Evolutionary conservation across 2,329 filamentous ascomycete species (phyloP).

Genomic region (Aureobasidium sp.): DNA sequence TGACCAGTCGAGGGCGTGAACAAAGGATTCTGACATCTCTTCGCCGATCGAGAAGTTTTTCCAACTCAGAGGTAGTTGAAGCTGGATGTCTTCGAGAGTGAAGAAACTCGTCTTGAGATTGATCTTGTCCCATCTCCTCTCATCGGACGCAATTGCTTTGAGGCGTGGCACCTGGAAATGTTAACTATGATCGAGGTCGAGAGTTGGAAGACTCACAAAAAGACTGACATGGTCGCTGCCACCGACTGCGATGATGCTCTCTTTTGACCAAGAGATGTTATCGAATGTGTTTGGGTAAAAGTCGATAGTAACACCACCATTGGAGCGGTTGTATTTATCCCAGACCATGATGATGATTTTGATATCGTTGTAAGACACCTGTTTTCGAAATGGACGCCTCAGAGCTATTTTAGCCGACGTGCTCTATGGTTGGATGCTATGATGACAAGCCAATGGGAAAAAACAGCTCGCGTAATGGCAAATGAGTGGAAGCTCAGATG

Average conservation of each 20-base stretch:
- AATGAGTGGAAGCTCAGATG: not conserved
- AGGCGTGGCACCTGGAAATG: conserved; percentile 19
- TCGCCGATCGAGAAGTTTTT: conserved; percentile 50
- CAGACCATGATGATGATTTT: conserved; percentile 1
- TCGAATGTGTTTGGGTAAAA: conserved; percentile 47
- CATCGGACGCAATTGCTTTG: conserved; percentile 24
- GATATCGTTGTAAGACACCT: not conserved
- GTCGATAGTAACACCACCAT: conserved; percentile 6
- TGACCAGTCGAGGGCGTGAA: conserved; percentile 50
- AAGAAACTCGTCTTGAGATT: conserved; percentile 47
- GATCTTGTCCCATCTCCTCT: conserved; percentile 30
- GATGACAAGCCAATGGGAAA: not conserved
- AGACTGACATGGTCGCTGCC: conserved; percentile 50
- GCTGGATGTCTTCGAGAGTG: conserved; percentile 41
- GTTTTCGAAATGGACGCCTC: not conserved
- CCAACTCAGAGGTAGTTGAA: conserved; percentile 40
- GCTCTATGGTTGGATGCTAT: not conserved
- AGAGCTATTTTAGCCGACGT: not conserved
- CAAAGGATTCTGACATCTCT: conserved; percentile 49
- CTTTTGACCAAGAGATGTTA: conserved; percentile 53
- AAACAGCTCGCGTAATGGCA: not conserved
- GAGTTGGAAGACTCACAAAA: conserved; percentile 34
- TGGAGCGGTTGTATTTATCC: conserved; percentile 7
- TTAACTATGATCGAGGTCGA: conserved; percentile 4
- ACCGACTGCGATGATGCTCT: conserved; percentile 52